Evolutionary conservation across 768 basidiomycete species (phyloP), one percentile per base, ranked within the genome.

Genomic region (Hygrocybe coccinea): DNA sequence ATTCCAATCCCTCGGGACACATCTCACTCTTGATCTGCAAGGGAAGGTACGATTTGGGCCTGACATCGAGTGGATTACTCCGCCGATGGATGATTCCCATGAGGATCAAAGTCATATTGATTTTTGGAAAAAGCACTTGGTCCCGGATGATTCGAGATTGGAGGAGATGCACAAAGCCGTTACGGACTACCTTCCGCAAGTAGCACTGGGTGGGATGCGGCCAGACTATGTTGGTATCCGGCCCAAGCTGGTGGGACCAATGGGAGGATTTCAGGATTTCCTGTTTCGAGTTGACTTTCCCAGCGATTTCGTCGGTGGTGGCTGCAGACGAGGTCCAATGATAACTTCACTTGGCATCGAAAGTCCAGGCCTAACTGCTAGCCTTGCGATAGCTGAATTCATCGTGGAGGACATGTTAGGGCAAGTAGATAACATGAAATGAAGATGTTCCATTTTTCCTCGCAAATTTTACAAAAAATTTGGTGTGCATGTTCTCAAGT

Each of bases 41-140:
- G 89, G 90, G 0, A 87, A 88, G 58, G 79, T 97, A 51, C 82
- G 84, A 29, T 98, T 98, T 69, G 95, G 95, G 0, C 95, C 95
- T 4, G 92, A 97, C 65, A 77, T 97, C 14, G 87, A 97, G 66
- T 91, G 90, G 88, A 76, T 97, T 61, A 74, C 79, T 2, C 83
- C 85, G 2, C 79, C 80, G 22, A 64, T 67, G 17, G 67, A 67
- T 22, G 67, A 67, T 22, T 65, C 70, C 22, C 58, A 75, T 36
- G 69, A 68, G 41, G 12, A 49, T 57, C 53, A 63, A 59, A 25
- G 8, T 29, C 29, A 63, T 61, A 71, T 76, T 1, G 87, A 94
- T 59, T 94, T 91, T 64, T 97, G 94, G 94, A 74, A 69, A 21
- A 71, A 72, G 38, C 76, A 85, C 65, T 72, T 95, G 44, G 70